phyloP scores from a whole-genome alignment of 1,284 basidiomycete genomes.

The Fomitiporia mediterranea region DNA sequence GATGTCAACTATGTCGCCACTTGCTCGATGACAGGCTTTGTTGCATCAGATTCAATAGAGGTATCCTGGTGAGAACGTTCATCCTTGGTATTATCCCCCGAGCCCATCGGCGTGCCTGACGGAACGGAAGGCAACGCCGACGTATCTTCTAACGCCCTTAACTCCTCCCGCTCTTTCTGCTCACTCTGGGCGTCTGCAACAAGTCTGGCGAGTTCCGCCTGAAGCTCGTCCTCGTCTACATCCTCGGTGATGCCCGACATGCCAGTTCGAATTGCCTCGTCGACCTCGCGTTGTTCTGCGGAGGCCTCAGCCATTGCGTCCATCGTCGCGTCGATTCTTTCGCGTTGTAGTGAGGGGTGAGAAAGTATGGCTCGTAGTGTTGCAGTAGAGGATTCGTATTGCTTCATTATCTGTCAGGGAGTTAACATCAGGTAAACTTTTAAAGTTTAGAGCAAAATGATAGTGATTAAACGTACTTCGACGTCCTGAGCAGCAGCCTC shows the following conservation, averaged over 20 bases:
- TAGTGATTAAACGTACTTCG: constrained; percentile 49
- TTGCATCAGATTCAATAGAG: not conserved
- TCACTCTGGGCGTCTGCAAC: constrained; percentile 39
- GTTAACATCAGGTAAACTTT: not conserved
- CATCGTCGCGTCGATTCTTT: constrained; percentile 80
- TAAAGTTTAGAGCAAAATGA: not conserved
- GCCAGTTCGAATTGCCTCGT: constrained; percentile 70
- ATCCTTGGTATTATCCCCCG: not conserved
- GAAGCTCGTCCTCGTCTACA: constrained; percentile 55
- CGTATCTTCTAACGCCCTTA: constrained; percentile 20
- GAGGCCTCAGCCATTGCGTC: constrained; percentile 81
- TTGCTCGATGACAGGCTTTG: not conserved
- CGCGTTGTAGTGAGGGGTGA: constrained; percentile 74
- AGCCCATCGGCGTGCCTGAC: constrained; percentile 1
- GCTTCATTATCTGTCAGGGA: constrained; percentile 68
- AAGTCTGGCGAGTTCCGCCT: constrained; percentile 53
- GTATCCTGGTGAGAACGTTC: not conserved
- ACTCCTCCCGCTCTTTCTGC: constrained; percentile 34
- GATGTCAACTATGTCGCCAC: not conserved
- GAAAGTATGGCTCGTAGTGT: constrained; percentile 74
- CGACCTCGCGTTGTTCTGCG: constrained; percentile 77
- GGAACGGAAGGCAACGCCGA: constrained; percentile 9
- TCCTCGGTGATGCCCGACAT: constrained; percentile 50
- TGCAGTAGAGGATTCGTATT: constrained; percentile 76
- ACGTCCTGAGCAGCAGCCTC: constrained; percentile 87